These are phyloP conservation scores for Tricholoma hemisulphureum DNA, from an alignment of 768 basidiomycete genomes.

Conservation along the genomic window DNA sequence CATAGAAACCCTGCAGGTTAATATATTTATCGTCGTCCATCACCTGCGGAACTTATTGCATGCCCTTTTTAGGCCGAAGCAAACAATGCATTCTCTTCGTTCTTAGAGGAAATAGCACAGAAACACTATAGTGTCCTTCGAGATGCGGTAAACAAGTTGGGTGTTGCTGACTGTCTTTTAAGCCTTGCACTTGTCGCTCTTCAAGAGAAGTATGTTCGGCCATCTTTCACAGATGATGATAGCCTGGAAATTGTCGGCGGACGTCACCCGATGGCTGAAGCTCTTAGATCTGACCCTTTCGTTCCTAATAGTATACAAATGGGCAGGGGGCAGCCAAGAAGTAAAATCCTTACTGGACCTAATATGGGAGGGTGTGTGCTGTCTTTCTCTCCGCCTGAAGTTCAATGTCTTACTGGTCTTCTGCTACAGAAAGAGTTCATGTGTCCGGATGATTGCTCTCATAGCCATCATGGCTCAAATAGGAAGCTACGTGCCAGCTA, in stretches of 20 bases:
- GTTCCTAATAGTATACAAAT: slow-evolving; percentile 79
- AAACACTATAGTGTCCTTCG: slow-evolving; percentile 72
- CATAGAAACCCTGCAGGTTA: slow-evolving; percentile 63
- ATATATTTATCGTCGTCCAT: not conserved
- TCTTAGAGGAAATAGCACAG: slow-evolving; percentile 66
- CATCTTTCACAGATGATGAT: slow-evolving; percentile 67
- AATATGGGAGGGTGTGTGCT: slow-evolving; percentile 71
- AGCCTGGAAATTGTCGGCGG: slow-evolving; percentile 76
- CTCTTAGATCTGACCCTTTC: slow-evolving; percentile 73
- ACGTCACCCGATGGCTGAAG: slow-evolving; percentile 92
- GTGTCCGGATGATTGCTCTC: slow-evolving; percentile 75
- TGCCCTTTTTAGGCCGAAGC: slow-evolving; percentile 48
- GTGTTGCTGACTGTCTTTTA: slow-evolving; percentile 81
- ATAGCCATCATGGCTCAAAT: slow-evolving; percentile 85
- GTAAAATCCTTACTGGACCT: slow-evolving; percentile 78
- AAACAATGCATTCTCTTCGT: slow-evolving; percentile 60
- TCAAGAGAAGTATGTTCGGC: slow-evolving; percentile 74
- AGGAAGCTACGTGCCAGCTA: slow-evolving; percentile 90
- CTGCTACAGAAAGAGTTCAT: slow-evolving; percentile 70
- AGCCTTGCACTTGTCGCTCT: slow-evolving; percentile 81
- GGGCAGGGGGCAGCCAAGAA: slow-evolving; percentile 49
- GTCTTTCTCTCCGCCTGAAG: not conserved
- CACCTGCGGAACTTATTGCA: not conserved
- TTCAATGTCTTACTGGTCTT: not conserved
- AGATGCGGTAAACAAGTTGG: slow-evolving; percentile 76